Evolutionary conservation across 305 asterid species (phyloP).

Genomic region (Rubia balearica): DNA sequence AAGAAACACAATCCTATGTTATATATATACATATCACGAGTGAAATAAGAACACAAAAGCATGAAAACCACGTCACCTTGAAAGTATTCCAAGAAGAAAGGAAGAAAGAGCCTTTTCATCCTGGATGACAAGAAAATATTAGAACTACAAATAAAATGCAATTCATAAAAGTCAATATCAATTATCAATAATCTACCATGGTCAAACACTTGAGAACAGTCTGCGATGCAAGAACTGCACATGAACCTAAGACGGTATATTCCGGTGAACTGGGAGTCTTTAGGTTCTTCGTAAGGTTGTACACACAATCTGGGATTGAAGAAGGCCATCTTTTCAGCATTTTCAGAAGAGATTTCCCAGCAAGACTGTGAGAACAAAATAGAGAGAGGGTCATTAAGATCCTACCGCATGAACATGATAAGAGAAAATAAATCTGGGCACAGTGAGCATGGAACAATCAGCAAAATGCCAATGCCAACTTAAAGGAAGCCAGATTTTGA

Average conservation of each 20-base stretch:
- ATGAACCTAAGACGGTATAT: slow-evolving; percentile 91
- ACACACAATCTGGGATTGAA: slow-evolving; percentile 72
- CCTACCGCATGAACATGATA: slow-evolving; percentile 12
- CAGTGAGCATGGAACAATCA: neutral
- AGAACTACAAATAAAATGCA: slow-evolving; percentile 28
- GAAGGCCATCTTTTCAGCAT: slow-evolving; percentile 98
- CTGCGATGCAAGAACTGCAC: slow-evolving; percentile 87
- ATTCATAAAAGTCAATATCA: slow-evolving; percentile 16
- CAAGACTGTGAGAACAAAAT: slow-evolving; percentile 47
- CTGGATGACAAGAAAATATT: slow-evolving; percentile 42
- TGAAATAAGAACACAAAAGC: slow-evolving; percentile 12
- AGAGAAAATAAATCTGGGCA: neutral
- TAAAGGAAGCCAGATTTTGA: neutral
- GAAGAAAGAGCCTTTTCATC: slow-evolving; percentile 82
- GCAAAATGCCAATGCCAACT: neutral
- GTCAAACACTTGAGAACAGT: slow-evolving; percentile 88
- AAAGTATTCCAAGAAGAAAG: slow-evolving; percentile 88
- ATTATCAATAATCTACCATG: slow-evolving; percentile 45
- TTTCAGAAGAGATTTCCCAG: slow-evolving; percentile 74
- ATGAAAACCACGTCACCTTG: slow-evolving; percentile 47
- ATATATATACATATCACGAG: slow-evolving; percentile 12
- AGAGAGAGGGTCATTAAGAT: slow-evolving; percentile 14
- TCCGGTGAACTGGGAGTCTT: slow-evolving; percentile 72
- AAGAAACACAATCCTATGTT: slow-evolving; percentile 20
- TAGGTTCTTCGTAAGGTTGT: slow-evolving; percentile 62